Percentiles rank a stretch among this genome's conserved stretches.
Evolutionary conservation across 352 stramenopile genomes (phyloP).

Genomic region (Globisporangium spinosum): DNA sequence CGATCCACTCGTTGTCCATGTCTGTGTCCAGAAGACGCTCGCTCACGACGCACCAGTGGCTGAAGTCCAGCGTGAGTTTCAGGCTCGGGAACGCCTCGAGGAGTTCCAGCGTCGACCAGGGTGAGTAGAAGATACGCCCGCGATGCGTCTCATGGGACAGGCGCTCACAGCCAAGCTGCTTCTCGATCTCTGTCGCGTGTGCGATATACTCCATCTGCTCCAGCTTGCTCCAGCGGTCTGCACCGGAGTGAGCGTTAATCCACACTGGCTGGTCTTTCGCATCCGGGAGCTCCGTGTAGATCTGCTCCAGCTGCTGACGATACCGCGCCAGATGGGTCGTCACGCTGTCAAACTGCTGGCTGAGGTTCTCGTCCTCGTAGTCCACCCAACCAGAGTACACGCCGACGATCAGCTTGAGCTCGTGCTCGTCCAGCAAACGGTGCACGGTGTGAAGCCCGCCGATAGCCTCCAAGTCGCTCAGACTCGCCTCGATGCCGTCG

Average conservation of each 20-base stretch:
- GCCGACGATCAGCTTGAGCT: constrained; percentile 58
- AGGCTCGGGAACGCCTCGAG: constrained; percentile 56
- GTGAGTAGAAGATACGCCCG: constrained; percentile 65
- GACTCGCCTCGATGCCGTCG: constrained; percentile 66
- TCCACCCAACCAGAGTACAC: constrained; percentile 73
- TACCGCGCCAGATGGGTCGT: constrained; percentile 36
- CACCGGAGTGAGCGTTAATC: constrained; percentile 61
- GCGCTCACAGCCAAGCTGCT: constrained; percentile 27
- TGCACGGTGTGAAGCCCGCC: constrained; percentile 36
- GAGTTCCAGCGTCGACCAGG: constrained; percentile 58
- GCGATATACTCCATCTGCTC: constrained; percentile 52
- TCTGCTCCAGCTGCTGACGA: constrained; percentile 27
- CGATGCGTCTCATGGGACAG: constrained; percentile 64
- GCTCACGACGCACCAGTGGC: constrained; percentile 58
- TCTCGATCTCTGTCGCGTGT: constrained; percentile 43
- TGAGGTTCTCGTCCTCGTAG: constrained; percentile 53
- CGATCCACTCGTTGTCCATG: constrained; percentile 39
- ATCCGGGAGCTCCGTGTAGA: constrained; percentile 29
- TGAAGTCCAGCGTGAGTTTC: constrained; percentile 69
- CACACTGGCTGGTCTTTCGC: constrained; percentile 26
- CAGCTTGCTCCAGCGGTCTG: constrained; percentile 44
- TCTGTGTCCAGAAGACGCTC: constrained; percentile 52
- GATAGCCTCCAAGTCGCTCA: constrained; percentile 52
- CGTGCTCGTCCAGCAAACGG: constrained; percentile 39
- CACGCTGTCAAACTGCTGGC: constrained; percentile 55